These are phyloP conservation scores for Galerina sulciceps DNA, from an alignment of 768 basidiomycete genomes.

Conservation along the genomic window DNA sequence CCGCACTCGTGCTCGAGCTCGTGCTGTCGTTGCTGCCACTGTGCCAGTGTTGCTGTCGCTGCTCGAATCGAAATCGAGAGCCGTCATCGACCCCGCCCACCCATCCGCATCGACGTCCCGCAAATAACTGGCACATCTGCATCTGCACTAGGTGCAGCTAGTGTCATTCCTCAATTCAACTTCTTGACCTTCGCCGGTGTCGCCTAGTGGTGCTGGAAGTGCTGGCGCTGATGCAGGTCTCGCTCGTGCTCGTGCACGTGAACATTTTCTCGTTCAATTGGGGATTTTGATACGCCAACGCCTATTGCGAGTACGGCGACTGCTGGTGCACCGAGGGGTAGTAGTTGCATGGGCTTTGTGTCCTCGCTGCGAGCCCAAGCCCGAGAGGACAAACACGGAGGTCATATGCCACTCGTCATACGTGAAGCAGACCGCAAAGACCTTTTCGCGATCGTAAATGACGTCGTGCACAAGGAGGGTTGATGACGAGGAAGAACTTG, in stretches of 20 bases:
- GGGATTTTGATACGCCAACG: constrained; percentile 4
- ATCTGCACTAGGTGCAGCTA: constrained; percentile 45
- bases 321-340: background rate
- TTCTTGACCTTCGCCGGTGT: constrained; percentile 39
- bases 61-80: constrained; percentile 15
- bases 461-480: too few species aligned
- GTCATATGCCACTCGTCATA: constrained; percentile 96
- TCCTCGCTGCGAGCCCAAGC: background rate
- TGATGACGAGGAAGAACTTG: constrained; percentile 14
- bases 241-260: too few species aligned
- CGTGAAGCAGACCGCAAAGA: constrained; percentile 77
- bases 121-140: background rate
- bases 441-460: too few species aligned
- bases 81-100: constrained; percentile 8
- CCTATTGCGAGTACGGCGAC: constrained; percentile 7
- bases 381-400: background rate
- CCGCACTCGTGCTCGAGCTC: too few species aligned
- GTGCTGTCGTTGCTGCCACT: too few species aligned
- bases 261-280: constrained; percentile 8
- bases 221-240: too few species aligned
- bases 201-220: too few species aligned
- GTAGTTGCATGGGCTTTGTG: background rate
- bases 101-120: background rate
- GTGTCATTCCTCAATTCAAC: constrained; percentile 50
- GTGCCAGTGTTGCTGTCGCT: too few species aligned